These are phyloP conservation scores for Puccinellia tenuiflora DNA, from an alignment of 176 grass and related monocot species.

Conservation along the genomic window DNA sequence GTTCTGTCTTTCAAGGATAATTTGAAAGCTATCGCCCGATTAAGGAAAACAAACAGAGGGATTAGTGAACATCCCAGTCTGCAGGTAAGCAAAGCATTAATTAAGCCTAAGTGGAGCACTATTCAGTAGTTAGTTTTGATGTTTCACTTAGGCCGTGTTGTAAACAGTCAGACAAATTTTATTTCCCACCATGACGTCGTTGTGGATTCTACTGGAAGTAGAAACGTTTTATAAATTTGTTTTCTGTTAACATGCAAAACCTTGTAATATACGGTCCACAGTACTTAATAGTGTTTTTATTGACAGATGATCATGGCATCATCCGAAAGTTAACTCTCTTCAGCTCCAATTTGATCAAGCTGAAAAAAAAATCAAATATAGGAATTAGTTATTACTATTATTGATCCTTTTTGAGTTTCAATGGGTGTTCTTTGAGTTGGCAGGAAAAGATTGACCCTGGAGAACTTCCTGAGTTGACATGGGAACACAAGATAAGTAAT, in stretches of 20 bases:
- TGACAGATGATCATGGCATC: neutral
- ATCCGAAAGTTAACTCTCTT: neutral
- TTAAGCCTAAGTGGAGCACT: too few relatives aligned
- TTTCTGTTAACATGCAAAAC: neutral
- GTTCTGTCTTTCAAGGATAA: neutral
- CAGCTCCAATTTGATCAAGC: neutral
- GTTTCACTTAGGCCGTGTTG: too few relatives aligned
- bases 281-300: too few relatives aligned
- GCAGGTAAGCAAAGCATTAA: too few relatives aligned
- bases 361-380: neutral
- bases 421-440: slow-evolving; percentile 18
- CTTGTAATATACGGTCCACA: neutral
- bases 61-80: too few relatives aligned
- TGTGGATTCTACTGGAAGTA: neutral
- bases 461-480: slow-evolving; percentile 53
- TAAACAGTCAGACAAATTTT: too few relatives aligned
- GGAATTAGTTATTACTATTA: neutral
- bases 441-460: slow-evolving; percentile 43
- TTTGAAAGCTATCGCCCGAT: neutral
- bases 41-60: too few relatives aligned
- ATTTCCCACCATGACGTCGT: neutral
- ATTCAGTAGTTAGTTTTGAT: too few relatives aligned
- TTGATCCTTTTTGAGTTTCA: neutral
- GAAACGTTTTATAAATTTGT: neutral
- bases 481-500: too few relatives aligned